Percentiles rank a stretch among this genome's conserved stretches.
Evolutionary conservation across 2,329 filamentous ascomycete species (phyloP).

Genomic region (Fusarium sp.): DNA sequence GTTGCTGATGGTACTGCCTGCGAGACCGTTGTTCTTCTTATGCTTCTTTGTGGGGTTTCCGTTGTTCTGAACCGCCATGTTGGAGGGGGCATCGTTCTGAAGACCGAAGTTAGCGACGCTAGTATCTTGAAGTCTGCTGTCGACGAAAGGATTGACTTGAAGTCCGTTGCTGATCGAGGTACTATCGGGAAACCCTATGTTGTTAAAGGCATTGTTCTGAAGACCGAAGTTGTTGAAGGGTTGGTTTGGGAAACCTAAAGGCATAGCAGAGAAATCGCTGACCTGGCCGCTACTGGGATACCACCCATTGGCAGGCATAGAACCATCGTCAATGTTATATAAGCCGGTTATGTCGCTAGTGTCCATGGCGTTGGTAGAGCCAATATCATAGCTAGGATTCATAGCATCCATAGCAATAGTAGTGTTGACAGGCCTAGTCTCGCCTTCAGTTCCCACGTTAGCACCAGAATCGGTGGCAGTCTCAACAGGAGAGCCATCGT

Average conservation of each 20-base stretch:
- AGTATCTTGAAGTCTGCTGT: background rate
- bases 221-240: background rate
- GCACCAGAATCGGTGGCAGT: background rate
- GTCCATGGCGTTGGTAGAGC: background rate
- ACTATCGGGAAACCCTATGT: background rate
- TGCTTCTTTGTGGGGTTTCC: background rate
- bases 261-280: background rate
- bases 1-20: background rate
- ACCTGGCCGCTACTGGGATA: background rate
- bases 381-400: background rate
- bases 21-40: background rate
- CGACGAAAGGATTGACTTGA: background rate
- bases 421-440: background rate
- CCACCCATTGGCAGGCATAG: background rate
- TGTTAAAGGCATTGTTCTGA: background rate
- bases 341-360: background rate
- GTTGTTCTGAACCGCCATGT: background rate
- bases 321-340: background rate
- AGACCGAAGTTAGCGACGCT: background rate
- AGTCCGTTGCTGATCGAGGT: background rate
- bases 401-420: background rate
- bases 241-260: background rate
- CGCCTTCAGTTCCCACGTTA: background rate
- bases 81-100: background rate
- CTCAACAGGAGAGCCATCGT: background rate